A percentile compares a stretch with the other conserved stretches of the same genome.
phyloP scores from a whole-genome alignment of 2,329 filamentous ascomycete genomes.

The Acarospora socialis region DNA sequence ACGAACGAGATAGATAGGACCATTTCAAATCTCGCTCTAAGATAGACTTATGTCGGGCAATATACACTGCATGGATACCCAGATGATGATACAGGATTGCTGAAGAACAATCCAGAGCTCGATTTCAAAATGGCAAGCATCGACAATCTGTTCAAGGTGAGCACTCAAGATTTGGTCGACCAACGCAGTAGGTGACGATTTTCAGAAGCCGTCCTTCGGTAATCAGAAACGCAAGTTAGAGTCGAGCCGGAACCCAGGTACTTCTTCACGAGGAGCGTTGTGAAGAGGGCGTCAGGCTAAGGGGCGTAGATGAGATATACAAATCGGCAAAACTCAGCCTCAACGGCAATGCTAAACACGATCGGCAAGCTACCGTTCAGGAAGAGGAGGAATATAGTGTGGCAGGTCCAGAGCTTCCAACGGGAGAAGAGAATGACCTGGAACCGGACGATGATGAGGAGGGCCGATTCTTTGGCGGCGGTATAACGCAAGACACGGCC shows the following conservation, averaged over 20 bases:
- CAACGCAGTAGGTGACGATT: slow-evolving; percentile 12
- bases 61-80: no score
- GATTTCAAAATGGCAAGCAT: slow-evolving; percentile 51
- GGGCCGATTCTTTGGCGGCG: slow-evolving; percentile 88
- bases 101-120: no score
- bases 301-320: slow-evolving; percentile 37
- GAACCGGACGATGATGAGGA: slow-evolving; percentile 66
- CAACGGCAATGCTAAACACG: slow-evolving; percentile 36
- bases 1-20: no score
- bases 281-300: slow-evolving; percentile 14
- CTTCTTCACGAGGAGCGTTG: slow-evolving; percentile 12
- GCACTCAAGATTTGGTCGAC: slow-evolving; percentile 2
- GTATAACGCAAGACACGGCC: slow-evolving; percentile 66
- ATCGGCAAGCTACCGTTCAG: slow-evolving; percentile 33
- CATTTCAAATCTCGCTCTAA: no score
- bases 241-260: slow-evolving; percentile 36
- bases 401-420: slow-evolving; percentile 41
- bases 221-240: slow-evolving; percentile 46
- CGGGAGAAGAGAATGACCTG: slow-evolving; percentile 42
- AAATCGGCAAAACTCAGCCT: slow-evolving; percentile 43
- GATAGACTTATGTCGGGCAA: no score
- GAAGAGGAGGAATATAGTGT: slow-evolving; percentile 33
- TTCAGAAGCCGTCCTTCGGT: slow-evolving; percentile 34
- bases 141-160: slow-evolving; percentile 46
- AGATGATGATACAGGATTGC: no score